Conservation (phyloP, 2,329 filamentous ascomycete genomes). For the Piedraia hortae region DNA sequence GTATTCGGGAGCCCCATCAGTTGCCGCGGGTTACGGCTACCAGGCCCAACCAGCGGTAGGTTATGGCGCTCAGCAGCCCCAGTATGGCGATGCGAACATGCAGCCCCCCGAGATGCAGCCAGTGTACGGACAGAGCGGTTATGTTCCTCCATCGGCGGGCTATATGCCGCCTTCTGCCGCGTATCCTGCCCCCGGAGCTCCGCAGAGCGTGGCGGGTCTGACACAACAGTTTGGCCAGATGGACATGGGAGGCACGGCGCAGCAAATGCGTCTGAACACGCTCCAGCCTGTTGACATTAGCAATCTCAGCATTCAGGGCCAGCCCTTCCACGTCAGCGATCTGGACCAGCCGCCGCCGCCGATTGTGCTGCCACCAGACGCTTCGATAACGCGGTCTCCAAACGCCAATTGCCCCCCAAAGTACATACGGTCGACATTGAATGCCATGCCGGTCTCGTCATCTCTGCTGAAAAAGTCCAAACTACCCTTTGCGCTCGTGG, state of each 20-base stretch:
- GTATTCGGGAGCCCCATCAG: conserved; percentile 14
- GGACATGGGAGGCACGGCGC: conserved; percentile 30
- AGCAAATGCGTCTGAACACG: conserved; percentile 39
- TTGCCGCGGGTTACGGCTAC: conserved; percentile 9
- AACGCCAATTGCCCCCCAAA: conserved; percentile 76
- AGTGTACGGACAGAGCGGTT: conserved; percentile 15
- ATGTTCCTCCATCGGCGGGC: conserved; percentile 22
- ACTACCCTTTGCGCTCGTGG: conserved; percentile 79
- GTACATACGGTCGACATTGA: conserved; percentile 85
- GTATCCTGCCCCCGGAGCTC: conserved; percentile 29
- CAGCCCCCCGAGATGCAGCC: conserved; percentile 4
- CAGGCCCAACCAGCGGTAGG: conserved; percentile 7
- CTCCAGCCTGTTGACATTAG: conserved; percentile 66
- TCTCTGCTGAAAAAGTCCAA: conserved; percentile 90
- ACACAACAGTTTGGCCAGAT: conserved; percentile 64
- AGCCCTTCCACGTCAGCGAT: conserved; percentile 84
- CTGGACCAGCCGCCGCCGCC: conserved; percentile 74
- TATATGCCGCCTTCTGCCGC: conserved; percentile 37
- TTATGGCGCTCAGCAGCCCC: conserved; percentile 11
- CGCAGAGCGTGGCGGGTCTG: conserved; percentile 28
- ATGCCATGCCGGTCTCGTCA: conserved; percentile 75
- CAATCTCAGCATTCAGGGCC: conserved; percentile 31
- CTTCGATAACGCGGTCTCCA: conserved; percentile 72
- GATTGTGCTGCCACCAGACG: conserved; percentile 74
- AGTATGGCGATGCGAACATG: conserved; percentile 6